Evolutionary conservation across 148 eudicot species (phyloP).

Genomic region (Arbutus unedo): DNA sequence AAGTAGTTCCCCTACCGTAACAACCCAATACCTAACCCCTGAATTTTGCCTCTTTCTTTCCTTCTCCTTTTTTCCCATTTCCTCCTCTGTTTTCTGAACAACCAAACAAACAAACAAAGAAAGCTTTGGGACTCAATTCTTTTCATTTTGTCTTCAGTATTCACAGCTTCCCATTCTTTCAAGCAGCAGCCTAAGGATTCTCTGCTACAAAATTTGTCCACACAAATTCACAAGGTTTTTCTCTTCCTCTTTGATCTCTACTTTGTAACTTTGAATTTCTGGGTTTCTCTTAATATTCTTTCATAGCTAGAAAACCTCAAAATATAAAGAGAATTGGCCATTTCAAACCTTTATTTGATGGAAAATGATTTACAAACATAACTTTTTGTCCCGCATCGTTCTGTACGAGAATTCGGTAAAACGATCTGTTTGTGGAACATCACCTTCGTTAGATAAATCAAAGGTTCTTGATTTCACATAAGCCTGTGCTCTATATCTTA

Average conservation of each 20-base stretch:
- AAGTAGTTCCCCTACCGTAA: not conserved
- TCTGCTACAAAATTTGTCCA: not conserved
- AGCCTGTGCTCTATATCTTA: too few relatives aligned
- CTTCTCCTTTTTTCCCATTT: not conserved
- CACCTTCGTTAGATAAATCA: too few relatives aligned
- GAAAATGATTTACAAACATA: not conserved
- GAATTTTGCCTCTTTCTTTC: not conserved
- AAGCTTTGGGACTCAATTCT: not conserved
- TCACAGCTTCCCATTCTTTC: not conserved
- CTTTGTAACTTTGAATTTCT: not conserved
- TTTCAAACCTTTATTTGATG: not conserved
- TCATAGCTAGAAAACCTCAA: too few relatives aligned
- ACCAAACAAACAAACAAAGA: slow-evolving; percentile 2
- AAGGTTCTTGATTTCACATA: too few relatives aligned
- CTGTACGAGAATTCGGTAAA: too few relatives aligned
- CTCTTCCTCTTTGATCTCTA: not conserved
- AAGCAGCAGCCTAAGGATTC: not conserved
- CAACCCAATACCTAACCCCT: slow-evolving; percentile 8
- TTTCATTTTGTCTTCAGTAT: not conserved
- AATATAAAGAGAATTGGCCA: not conserved
- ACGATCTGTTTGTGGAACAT: too few relatives aligned
- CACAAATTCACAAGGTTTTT: not conserved
- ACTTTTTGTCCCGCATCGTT: too few relatives aligned
- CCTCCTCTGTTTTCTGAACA: slow-evolving; percentile 15
- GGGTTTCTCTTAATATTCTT: not conserved